phyloP scores from a whole-genome alignment of 106 monocot species.

The Dendrobium catenatum region DNA sequence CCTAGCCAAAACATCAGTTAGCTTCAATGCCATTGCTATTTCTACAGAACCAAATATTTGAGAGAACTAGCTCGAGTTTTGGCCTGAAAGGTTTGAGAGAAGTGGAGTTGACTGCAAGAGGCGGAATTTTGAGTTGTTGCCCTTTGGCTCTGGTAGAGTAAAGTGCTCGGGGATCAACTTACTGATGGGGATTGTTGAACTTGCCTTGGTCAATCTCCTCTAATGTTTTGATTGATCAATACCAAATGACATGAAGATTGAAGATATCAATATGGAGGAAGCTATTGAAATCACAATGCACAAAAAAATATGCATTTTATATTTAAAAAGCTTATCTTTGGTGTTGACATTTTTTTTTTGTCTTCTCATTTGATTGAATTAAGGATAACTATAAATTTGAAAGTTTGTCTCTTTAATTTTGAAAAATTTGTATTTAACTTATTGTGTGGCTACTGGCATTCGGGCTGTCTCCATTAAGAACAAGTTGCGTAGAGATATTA shows the following conservation, averaged over 20 bases:
- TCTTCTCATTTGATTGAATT: too few relatives aligned
- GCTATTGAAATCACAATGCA: neutral
- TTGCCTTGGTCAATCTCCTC: conserved; percentile 4
- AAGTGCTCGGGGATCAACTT: conserved; percentile 35
- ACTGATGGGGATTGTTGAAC: neutral
- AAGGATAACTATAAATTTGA: too few relatives aligned
- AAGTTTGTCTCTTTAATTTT: too few relatives aligned
- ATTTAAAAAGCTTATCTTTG: too few relatives aligned
- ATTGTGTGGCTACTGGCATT: too few relatives aligned
- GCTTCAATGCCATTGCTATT: conserved; percentile 88
- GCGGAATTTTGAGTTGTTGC: conserved; percentile 34
- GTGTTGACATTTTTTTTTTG: too few relatives aligned
- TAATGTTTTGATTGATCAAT: conserved; percentile 4
- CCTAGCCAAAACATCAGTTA: conserved; percentile 54
- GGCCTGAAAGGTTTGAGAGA: conserved; percentile 20
- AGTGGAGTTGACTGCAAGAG: conserved; percentile 6
- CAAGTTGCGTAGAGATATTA: too few relatives aligned
- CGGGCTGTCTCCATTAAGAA: too few relatives aligned
- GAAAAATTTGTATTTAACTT: too few relatives aligned
- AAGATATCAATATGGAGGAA: conserved; percentile 7
- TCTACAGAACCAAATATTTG: conserved; percentile 24
- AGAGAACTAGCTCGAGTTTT: conserved; percentile 15
- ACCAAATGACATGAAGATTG: neutral
- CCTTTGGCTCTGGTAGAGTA: conserved; percentile 32
- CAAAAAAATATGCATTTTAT: neutral